Evolutionary conservation across 257 asterid species (phyloP), one percentile per base, ranked within the genome.

Genomic region (Buddleja alternifolia): DNA sequence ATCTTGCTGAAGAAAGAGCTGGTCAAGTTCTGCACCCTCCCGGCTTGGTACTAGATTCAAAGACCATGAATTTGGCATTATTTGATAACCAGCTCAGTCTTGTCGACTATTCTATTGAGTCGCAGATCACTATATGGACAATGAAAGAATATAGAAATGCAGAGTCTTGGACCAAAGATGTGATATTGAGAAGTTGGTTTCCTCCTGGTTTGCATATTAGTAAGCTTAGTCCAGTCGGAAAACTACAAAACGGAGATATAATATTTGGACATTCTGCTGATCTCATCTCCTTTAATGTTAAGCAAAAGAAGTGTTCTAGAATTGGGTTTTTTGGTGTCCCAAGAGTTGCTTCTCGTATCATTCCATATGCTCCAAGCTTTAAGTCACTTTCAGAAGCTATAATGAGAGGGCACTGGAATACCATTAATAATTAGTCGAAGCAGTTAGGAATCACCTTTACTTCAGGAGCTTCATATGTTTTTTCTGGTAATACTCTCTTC

Each of bases 141-240:
- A 41, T 61, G 67, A 61, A 39, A 20, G 23, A 41, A 24, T 37
- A 36, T 37, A 15, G 15, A 2, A 7, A 34, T 2, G 17, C 4
- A 8, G n/a, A n/a, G 40, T 40, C 67, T 41, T 61, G 54, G 67
- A 20, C 54, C 11, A 42, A 23, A 41, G 67, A 40, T 23, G 40
- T 40, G 14, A 44, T 42, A 20, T n/a, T 40, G 1, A 9, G 17
- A 9, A 14, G 36, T 60, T 59, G 42, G 23, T 60, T 40, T 60
- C 50, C 66, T 5, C 0, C 51, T 19, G 51, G 9, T 1, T 10
- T 37, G 51, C 36, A 10, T 40, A 1, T 10, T 11, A 1, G 3
- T 5, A 10, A 23, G 53, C 8, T 41, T 21, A 1, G 20, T 19
- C 53, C 21, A 2, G 4, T 61, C 3, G 40, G 8, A 19, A 21